phyloP scores from a whole-genome alignment of 345 rosid genomes.

The Brassica carinata region DNA sequence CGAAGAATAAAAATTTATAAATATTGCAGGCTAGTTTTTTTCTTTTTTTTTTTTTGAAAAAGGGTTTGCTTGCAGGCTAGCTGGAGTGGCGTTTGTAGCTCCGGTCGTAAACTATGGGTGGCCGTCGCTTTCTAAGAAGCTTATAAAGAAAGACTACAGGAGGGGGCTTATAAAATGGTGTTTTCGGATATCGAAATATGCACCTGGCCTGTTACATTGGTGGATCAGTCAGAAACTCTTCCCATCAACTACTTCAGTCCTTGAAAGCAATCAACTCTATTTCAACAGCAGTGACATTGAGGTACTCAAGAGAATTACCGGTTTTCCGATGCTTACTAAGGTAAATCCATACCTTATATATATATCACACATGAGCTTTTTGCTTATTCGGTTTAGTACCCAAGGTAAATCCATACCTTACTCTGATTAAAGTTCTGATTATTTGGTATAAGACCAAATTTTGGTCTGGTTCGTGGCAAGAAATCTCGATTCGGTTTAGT shows the following conservation, averaged over 20 bases:
- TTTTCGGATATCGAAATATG: conserved; percentile 55
- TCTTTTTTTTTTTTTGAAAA: no score
- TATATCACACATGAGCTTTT: not conserved
- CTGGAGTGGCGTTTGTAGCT: conserved; percentile 66
- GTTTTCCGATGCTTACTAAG: conserved; percentile 77
- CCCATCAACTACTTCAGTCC: conserved; percentile 51
- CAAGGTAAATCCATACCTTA: not conserved
- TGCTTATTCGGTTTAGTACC: not conserved
- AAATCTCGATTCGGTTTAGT: not conserved
- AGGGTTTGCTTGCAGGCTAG: conserved; percentile 49
- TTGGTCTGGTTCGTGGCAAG: not conserved
- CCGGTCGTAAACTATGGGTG: conserved; percentile 71
- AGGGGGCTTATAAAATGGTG: conserved; percentile 51
- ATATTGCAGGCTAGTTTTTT: no score
- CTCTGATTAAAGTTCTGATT: not conserved
- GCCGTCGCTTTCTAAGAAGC: conserved; percentile 65
- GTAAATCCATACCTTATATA: conserved; percentile 41
- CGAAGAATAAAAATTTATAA: no score
- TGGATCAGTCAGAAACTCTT: conserved; percentile 66
- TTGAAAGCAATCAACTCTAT: conserved; percentile 58
- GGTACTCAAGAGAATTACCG: conserved; percentile 53
- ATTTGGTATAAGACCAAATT: not conserved
- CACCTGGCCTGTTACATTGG: conserved; percentile 68
- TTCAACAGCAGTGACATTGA: conserved; percentile 63
- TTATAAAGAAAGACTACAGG: conserved; percentile 59